These are phyloP conservation scores for Talaromyces borbonicus DNA, from an alignment of 495 filamentous ascomycete species.

Conservation along the genomic window DNA sequence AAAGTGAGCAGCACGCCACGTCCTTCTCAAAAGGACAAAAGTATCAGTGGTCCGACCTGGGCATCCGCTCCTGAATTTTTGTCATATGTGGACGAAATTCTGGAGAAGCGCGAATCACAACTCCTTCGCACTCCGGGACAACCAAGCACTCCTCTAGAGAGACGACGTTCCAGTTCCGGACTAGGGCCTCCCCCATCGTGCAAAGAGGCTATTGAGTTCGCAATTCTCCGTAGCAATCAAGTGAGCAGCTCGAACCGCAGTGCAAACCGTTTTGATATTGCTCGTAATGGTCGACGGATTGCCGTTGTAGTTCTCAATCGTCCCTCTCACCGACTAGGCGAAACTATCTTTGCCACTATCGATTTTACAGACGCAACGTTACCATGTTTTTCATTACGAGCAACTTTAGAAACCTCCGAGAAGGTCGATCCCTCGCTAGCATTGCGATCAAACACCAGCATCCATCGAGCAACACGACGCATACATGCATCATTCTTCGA, in stretches of 20 bases:
- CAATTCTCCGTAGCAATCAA: conserved; percentile 71
- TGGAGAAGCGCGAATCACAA: conserved; percentile 35
- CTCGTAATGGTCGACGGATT: conserved; percentile 74
- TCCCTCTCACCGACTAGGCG: conserved; percentile 85
- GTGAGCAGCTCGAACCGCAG: conserved; percentile 50
- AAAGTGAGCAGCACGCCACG: conserved; percentile 18
- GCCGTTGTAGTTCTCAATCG: conserved; percentile 80
- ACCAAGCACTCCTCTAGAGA: conserved; percentile 56
- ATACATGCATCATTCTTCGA: conserved; percentile 68
- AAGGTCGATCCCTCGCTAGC: conserved; percentile 68
- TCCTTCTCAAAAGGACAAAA: conserved; percentile 25
- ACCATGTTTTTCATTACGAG: conserved; percentile 69
- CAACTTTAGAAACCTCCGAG: conserved; percentile 70
- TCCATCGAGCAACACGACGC: conserved; percentile 74
- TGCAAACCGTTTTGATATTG: conserved; percentile 87
- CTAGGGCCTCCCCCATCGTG: conserved; percentile 36
- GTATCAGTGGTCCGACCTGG: conserved; percentile 27
- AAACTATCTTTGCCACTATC: conserved; percentile 69
- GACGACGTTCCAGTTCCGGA: conserved; percentile 14
- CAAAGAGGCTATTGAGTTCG: conserved; percentile 84
- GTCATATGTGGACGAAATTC: conserved; percentile 69
- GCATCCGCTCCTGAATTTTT: conserved; percentile 53
- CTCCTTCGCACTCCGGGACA: conserved; percentile 42
- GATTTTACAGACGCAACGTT: conserved; percentile 69
- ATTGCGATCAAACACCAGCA: conserved; percentile 71